Base-by-base conservation (phyloP, 129 eudicot species). In the Glebionis coronaria region DNA sequence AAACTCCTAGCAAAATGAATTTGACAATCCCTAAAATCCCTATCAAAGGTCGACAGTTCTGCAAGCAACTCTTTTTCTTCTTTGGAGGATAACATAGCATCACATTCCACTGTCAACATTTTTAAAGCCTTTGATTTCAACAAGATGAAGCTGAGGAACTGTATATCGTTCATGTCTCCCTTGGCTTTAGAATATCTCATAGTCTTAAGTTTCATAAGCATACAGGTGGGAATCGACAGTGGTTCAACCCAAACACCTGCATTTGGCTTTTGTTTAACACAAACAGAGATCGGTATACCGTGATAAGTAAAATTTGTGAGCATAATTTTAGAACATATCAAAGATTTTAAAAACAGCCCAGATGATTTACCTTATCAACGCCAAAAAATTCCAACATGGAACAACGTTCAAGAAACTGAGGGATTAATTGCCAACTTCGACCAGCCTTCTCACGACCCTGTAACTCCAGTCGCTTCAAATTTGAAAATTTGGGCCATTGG, bases 121-220 rank as follows among this genome's bases (percentile, higher is more conserved):
- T n/a, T n/a, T n/a, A n/a, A n/a, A n/a, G n/a, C n/a, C n/a, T n/a
- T n/a, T n/a, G n/a, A 15, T 56, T 56, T 56, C 9, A 11, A n/a
- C 44, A 69, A 56, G 9, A 69, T n/a, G 65, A 19, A 69, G 4
- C 42, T 51, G 1, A 69, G 2, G 38, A 69, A 69, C 55, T 40
- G 0, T 23, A 69, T 44, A 42, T 56, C 73, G 6, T 23, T 40
- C 5, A 8, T 9, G 0, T 3, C 0, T 14, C 56, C 56, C 10
- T 44, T 3, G 56, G 27, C 40, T 2, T 57, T 10, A n/a, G 58
- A 15, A 57, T 14, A 9, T 44, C 57, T 45, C 12, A 69, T 23
- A 11, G 65, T 56, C 56, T 29, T 56, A 56, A 68, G 73, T 21
- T 55, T 40, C 2, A 49, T 12, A 18, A 16, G 44, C 63, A 68